phyloP scores from a whole-genome alignment of 2,329 filamentous ascomycete genomes.

The Penicillium verrucosum region DNA sequence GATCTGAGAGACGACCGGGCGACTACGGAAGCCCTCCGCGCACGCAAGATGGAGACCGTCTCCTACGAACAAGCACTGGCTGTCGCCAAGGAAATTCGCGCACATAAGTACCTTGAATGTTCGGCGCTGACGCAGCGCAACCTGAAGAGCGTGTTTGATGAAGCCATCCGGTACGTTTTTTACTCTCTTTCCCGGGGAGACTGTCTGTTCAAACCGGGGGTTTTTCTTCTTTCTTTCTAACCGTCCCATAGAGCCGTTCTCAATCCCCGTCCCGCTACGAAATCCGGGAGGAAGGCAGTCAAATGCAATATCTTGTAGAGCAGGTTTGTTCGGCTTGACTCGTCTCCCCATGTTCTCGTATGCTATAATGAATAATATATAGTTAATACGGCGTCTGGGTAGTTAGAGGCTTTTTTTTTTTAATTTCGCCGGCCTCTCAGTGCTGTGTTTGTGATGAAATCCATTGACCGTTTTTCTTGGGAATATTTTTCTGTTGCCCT shows the following conservation, averaged over 20 bases:
- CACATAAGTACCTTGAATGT: constrained; percentile 97
- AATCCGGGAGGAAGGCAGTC: constrained; percentile 39
- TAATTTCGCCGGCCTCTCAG: constrained; percentile 14
- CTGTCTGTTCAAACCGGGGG: not conserved
- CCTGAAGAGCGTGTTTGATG: constrained; percentile 97
- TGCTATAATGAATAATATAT: constrained; percentile 38
- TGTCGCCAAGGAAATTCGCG: constrained; percentile 89
- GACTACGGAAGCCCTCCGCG: constrained; percentile 75
- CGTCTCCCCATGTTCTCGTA: constrained; percentile 22
- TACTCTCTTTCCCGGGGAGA: not conserved
- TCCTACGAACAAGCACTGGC: constrained; percentile 87
- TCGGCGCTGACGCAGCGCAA: constrained; percentile 95
- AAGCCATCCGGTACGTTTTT: constrained; percentile 81
- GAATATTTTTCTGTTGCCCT: constrained; percentile 5
- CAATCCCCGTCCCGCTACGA: constrained; percentile 46
- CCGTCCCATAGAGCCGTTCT: constrained; percentile 42
- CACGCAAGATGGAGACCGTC: constrained; percentile 96
- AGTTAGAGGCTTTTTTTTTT: constrained; percentile 24
- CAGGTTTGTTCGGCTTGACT: constrained; percentile 13
- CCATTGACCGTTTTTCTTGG: constrained; percentile 25
- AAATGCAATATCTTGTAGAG: constrained; percentile 47
- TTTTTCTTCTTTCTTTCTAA: not conserved
- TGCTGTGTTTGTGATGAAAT: constrained; percentile 25
- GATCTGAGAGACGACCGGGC: constrained; percentile 86
- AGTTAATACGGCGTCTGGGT: constrained; percentile 40